Percentiles rank a stretch among this genome's conserved stretches.
Conservation (phyloP, 2,329 filamentous ascomycete species). For the Aspergillus fumigatus region DNA sequence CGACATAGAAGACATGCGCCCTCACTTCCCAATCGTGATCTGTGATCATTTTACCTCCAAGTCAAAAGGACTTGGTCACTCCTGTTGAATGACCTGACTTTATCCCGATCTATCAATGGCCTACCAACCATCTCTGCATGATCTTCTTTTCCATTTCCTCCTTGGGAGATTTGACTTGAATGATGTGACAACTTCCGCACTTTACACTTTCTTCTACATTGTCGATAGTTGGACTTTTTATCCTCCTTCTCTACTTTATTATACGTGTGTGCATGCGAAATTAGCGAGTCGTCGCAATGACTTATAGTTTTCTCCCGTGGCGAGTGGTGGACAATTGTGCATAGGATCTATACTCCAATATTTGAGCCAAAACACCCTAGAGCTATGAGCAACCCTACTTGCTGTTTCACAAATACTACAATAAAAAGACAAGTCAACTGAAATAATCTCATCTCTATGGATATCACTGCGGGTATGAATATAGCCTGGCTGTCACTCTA, state of each 20-base stretch:
- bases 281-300: neutral
- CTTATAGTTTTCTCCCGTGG: neutral
- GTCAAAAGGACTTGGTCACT: neutral
- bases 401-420: neutral
- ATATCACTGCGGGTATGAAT: neutral
- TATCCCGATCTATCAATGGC: neutral
- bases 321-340: neutral
- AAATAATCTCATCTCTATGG: neutral
- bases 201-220: neutral
- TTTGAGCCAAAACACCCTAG: neutral
- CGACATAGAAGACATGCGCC: neutral
- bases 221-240: neutral
- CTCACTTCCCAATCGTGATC: neutral
- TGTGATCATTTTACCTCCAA: neutral
- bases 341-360: neutral
- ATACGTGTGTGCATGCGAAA: neutral
- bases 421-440: neutral
- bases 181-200: neutral
- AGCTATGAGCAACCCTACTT: neutral
- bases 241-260: neutral
- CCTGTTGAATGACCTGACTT: neutral
- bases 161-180: neutral
- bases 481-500: neutral
- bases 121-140: neutral
- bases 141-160: neutral